Evolutionary conservation across 352 stramenopile species (phyloP).

Genomic region (Globisporangium carolinianum): DNA sequence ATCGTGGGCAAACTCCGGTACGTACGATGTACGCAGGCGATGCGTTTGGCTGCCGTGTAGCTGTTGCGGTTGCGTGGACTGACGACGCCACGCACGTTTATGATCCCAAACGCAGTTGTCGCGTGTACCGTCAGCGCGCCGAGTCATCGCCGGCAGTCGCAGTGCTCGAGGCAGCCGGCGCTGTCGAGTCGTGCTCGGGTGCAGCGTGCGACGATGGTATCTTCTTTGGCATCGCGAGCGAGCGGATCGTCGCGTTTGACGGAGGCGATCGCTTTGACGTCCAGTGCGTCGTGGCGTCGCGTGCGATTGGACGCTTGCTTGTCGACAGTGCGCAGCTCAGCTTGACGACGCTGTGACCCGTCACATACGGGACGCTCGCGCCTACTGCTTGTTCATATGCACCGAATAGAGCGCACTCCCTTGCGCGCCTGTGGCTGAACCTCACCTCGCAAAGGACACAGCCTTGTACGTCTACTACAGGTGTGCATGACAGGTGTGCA

Average conservation of each 20-base stretch:
- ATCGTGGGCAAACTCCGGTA: constrained; percentile 8
- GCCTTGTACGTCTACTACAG: too few relatives aligned
- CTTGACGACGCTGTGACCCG: constrained; percentile 22
- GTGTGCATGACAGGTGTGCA: too few relatives aligned
- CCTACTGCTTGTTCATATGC: too few relatives aligned
- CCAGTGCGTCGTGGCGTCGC: constrained; percentile 21
- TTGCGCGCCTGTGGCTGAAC: too few relatives aligned
- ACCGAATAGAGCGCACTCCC: too few relatives aligned
- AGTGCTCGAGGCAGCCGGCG: constrained; percentile 26
- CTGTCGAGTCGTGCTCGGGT: constrained; percentile 32
- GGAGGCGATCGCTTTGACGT: constrained; percentile 31
- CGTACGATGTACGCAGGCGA: background rate
- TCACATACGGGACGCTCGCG: background rate
- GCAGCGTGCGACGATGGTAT: constrained; percentile 29
- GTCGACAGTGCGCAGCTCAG: constrained; percentile 38
- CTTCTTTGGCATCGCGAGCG: constrained; percentile 36
- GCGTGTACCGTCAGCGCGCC: constrained; percentile 23
- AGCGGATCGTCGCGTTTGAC: constrained; percentile 25
- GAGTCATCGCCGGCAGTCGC: constrained; percentile 1
- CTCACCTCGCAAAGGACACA: too few relatives aligned
- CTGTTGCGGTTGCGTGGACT: too few relatives aligned
- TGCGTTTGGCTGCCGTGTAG: background rate
- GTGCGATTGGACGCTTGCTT: constrained; percentile 19
- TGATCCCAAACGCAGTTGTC: constrained; percentile 18
- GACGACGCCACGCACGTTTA: too few relatives aligned